A percentile compares a stretch with the other conserved stretches of the same genome.
These are phyloP conservation scores for Tolypocladium guangdongense DNA, from an alignment of 2,329 filamentous ascomycete species.

Conservation along the genomic window DNA sequence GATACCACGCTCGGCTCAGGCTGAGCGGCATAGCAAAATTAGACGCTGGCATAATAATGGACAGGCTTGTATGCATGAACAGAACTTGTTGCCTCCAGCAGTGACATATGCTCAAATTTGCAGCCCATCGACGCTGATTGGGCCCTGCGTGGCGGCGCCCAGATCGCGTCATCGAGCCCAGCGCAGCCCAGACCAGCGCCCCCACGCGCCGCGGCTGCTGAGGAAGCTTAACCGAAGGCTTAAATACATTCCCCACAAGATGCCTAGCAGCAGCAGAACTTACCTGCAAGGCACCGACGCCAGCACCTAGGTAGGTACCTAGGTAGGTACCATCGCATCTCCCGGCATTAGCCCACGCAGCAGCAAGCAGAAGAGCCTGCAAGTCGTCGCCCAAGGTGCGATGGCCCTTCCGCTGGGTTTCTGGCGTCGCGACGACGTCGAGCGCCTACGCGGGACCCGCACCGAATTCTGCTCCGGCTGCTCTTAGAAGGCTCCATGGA, in stretches of 20 bases:
- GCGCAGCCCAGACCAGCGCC: not conserved
- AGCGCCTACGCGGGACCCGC: not conserved
- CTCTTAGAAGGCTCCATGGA: not conserved
- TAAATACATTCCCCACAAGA: too few species aligned
- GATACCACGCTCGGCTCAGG: not conserved
- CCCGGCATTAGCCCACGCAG: not conserved
- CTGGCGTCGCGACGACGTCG: not conserved
- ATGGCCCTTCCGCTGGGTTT: too few species aligned
- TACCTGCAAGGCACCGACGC: too few species aligned
- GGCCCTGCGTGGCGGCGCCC: slow-evolving; percentile 1
- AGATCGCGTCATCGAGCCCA: slow-evolving; percentile 15
- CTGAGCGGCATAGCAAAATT: not conserved
- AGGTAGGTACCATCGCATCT: not conserved
- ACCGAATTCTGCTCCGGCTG: not conserved
- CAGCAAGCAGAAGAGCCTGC: too few species aligned
- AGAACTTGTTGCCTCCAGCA: too few species aligned
- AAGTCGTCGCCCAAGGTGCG: slow-evolving; percentile 8
- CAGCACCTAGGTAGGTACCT: too few species aligned
- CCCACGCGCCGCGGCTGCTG: not conserved
- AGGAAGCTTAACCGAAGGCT: not conserved
- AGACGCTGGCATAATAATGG: not conserved
- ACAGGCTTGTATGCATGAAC: not conserved
- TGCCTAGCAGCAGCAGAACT: too few species aligned
- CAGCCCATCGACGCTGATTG: slow-evolving; percentile 7
- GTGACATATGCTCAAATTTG: slow-evolving; percentile 6